Evolutionary conservation across 495 filamentous ascomycete genomes (phyloP), one percentile per base, ranked within the genome.

Genomic region (Halenospora varia): DNA sequence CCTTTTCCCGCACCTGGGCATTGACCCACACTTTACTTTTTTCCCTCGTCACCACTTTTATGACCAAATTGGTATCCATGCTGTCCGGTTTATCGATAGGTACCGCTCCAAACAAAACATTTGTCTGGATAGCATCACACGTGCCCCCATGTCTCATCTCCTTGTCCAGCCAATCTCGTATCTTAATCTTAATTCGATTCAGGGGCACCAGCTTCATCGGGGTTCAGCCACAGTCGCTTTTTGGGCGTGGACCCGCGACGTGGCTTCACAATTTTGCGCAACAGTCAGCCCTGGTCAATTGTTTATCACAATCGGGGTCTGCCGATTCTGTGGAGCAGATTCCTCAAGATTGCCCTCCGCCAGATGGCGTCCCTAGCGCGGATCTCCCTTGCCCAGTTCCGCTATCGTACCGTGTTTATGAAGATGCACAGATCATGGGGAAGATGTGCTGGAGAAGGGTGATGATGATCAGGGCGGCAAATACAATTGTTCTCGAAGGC

Each of bases 211-310:
- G 13, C 49, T 42, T 24, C 19, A 26, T 10, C 23, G n/a, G n/a
- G n/a, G n/a, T 46, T 47, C 9, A 45, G 29, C 55, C 55, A 57
- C 55, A 51, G 6, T 53, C 25, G 18, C 41, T 47, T 35, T 40
- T 35, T 55, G 23, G 53, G 47, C 49, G 47, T 25, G 47, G 23
- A 17, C 42, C 42, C 19, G 48, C 51, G 48, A 58, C 51, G 55
- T 62, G 60, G 60, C 60, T 58, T 62, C 50, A 53, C 25, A 10
- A 35, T 55, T 49, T 49, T 58, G 50, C 60, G 60, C 48, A 62
- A 54, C 45, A 24, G 2, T 57, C 55, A 62, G 55, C 55, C 60
- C 48, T 59, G 48, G 10, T 24, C 2, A n/a, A 17, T 56, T 51
- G 55, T 62, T 58, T 58, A 55, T 60, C 57, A 51, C 20, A 49